Conservation (phyloP, 345 rosid genomes). For the Arabis alpina region DNA sequence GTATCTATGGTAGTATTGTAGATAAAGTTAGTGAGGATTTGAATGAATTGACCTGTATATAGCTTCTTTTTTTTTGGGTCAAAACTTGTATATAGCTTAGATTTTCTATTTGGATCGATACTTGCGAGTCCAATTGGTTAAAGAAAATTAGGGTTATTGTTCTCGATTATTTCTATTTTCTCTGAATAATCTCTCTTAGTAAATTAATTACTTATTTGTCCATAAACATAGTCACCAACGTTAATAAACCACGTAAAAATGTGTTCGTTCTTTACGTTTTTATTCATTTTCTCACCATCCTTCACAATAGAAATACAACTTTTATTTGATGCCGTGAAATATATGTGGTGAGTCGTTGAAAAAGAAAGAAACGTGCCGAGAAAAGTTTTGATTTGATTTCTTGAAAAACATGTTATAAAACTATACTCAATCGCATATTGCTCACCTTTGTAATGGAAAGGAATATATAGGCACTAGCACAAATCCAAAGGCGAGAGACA, state of each 20-base stretch:
- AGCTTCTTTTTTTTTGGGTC: no score
- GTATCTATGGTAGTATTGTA: no score
- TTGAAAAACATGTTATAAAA: neutral
- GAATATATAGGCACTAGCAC: neutral
- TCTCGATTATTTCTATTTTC: neutral
- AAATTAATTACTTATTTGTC: neutral
- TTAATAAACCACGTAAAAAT: neutral
- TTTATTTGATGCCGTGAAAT: neutral
- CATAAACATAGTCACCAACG: neutral
- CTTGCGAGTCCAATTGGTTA: no score
- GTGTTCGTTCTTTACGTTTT: neutral
- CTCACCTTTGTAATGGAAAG: neutral
- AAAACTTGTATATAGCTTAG: no score
- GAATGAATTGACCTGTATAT: no score
- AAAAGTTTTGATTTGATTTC: constrained; percentile 2
- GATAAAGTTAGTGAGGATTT: no score
- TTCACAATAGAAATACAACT: neutral
- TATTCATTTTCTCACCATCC: neutral
- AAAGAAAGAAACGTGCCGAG: neutral
- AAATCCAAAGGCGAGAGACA: constrained; percentile 4
- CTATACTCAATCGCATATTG: neutral
- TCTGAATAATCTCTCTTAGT: neutral
- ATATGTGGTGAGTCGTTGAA: neutral
- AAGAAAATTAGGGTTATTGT: neutral
- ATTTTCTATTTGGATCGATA: no score